Percentiles rank a stretch among this genome's conserved stretches.
phyloP scores from a whole-genome alignment of 176 grass and related monocot genomes.

The Triticum monococcum region DNA sequence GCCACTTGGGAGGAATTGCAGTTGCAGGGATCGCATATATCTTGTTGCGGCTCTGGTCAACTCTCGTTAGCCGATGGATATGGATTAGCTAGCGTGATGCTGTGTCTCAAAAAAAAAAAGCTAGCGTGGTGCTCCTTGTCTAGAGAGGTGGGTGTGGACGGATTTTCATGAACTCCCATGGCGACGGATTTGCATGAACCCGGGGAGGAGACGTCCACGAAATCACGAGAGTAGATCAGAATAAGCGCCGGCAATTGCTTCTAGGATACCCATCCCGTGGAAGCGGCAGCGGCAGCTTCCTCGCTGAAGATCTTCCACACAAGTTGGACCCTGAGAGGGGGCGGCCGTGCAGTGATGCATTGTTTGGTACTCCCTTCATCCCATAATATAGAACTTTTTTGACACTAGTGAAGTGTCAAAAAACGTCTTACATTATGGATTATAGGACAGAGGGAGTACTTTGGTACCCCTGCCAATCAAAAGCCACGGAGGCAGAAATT shows the following conservation, averaged over 20 bases:
- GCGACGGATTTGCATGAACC: not conserved
- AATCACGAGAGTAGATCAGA: not conserved
- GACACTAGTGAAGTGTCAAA: too few species aligned
- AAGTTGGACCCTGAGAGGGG: not conserved
- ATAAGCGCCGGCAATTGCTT: not conserved
- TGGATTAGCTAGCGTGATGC: not conserved
- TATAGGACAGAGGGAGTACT: too few species aligned
- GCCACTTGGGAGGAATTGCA: too few species aligned
- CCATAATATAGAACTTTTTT: too few species aligned
- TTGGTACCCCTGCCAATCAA: too few species aligned
- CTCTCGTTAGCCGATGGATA: not conserved
- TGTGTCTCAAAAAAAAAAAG: too few species aligned
- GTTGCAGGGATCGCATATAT: too few species aligned
- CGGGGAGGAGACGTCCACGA: not conserved
- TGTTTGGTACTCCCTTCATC: too few species aligned
- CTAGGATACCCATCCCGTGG: constrained; percentile 17
- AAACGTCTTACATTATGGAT: too few species aligned
- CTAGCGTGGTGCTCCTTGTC: not conserved
- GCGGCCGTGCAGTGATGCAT: too few species aligned
- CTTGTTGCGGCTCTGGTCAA: too few species aligned
- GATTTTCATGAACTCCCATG: not conserved
- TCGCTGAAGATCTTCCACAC: not conserved
- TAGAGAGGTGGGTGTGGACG: not conserved
- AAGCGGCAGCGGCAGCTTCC: not conserved
- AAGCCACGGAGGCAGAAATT: too few species aligned